Base-by-base conservation (phyloP, 2,329 filamentous ascomycete species). In the Nectriaceae sp. region DNA sequence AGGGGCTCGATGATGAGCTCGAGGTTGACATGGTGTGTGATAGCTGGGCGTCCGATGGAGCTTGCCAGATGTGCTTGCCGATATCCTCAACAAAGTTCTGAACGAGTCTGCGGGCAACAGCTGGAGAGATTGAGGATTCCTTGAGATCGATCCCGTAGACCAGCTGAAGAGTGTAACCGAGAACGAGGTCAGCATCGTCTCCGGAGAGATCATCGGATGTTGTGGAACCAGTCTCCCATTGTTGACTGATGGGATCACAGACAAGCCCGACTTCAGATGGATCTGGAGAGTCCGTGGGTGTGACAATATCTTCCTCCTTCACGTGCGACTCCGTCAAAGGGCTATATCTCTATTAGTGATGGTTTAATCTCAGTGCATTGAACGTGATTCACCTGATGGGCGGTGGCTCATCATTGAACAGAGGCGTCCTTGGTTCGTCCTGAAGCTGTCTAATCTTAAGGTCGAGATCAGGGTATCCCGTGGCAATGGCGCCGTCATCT, bases 61-160 rank as follows among this genome's bases (percentile, higher is more conserved):
- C 48, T 21, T 66, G 59, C 66, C 63, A 69, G 6, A 71, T 63
- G 24, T 65, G 61, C 42, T 64, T 63, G 2, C 62, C 59, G 5
- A 72, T 59, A 21, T 70, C 63, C 4, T 63, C 61, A 6, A 69
- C 55, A 18, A 71, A 70, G 13, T 61, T 67, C 11, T 56, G 56
- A 1, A 67, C 67, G 1, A 72, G 53, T 0, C 52, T 58, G 5
- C 66, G 67, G 4, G 68, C 50, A n/a, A 60, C 59, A 1, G 57
- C 50, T 1, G 55, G 55, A 0, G 66, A 47, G 3, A 65, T 63
- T n/a, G 61, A 58, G 0, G 63, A 50, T 15, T 72, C 69, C 4
- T 64, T 59, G 11, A 70, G 53, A 18, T 73, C 69, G 1, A 73
- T 55, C 2, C 70, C 70, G 43, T 72, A 73, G 4, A 68, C 64